Evolutionary conservation across 257 asterid genomes (phyloP).

Genomic region (Nicotiana knightiana): DNA sequence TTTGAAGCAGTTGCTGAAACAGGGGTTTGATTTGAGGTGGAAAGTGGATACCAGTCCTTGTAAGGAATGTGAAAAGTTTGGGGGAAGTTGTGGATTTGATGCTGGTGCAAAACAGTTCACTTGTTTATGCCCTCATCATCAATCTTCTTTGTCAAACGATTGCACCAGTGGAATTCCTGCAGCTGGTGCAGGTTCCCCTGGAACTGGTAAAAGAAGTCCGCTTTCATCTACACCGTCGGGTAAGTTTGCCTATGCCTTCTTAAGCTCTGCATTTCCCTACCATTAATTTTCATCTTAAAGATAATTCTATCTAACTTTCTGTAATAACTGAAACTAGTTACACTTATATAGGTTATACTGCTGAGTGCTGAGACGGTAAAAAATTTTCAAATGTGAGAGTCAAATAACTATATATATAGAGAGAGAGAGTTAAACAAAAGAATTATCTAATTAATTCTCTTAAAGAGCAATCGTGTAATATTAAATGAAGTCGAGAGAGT

Average conservation of each 20-base stretch:
- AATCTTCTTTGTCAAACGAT: neutral
- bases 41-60: constrained; percentile 30
- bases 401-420: neutral
- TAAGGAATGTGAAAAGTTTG: constrained; percentile 33
- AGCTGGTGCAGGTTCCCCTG: neutral
- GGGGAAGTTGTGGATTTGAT: constrained; percentile 49
- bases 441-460: neutral
- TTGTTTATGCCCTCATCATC: constrained; percentile 42
- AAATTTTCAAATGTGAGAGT: neutral
- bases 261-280: neutral
- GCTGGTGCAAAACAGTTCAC: constrained; percentile 19
- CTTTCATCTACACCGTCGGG: neutral
- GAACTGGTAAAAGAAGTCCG: neutral
- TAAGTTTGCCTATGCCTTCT: neutral
- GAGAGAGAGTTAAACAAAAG: neutral
- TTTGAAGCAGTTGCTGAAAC: constrained; percentile 15
- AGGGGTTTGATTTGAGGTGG: constrained; percentile 44
- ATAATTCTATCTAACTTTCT: too few relatives aligned
- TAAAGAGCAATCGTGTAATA: neutral
- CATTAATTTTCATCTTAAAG: neutral
- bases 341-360: too few relatives aligned
- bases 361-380: too few relatives aligned
- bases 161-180: neutral
- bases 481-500: neutral
- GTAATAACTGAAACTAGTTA: too few relatives aligned